These are phyloP conservation scores for Luffa aegyptiaca DNA, from an alignment of 306 rosid species.

Conservation along the genomic window DNA sequence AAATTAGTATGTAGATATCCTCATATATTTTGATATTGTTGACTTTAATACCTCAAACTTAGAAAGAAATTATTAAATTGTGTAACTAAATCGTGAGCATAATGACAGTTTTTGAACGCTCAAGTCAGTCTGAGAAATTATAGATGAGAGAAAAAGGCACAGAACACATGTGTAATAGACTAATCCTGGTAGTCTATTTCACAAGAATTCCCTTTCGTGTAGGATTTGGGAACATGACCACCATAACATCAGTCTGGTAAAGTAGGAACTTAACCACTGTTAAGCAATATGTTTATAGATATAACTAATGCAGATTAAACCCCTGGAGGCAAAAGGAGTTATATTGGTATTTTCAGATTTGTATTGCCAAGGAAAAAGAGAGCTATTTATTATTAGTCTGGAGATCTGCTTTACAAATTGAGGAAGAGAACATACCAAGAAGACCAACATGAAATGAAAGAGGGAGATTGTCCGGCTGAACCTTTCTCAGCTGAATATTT, in stretches of 20 bases:
- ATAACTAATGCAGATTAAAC: background rate
- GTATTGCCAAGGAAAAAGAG: background rate
- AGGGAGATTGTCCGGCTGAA: constrained; percentile 26
- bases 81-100: background rate
- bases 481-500: constrained; percentile 22
- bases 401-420: background rate
- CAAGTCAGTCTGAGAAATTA: background rate
- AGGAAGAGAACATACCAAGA: constrained; percentile 30
- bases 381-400: background rate
- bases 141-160: background rate
- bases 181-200: background rate
- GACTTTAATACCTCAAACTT: background rate
- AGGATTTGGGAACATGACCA: background rate
- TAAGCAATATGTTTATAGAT: background rate
- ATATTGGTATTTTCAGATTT: background rate
- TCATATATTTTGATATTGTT: background rate
- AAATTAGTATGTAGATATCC: background rate
- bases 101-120: background rate
- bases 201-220: background rate
- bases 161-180: background rate
- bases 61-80: background rate
- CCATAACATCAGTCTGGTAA: background rate
- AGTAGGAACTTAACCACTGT: background rate
- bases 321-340: background rate
- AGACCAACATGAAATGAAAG: constrained; percentile 45